These are phyloP conservation scores for Paramarasmius palmivorus DNA, from an alignment of 1,284 basidiomycete species.

Conservation along the genomic window DNA sequence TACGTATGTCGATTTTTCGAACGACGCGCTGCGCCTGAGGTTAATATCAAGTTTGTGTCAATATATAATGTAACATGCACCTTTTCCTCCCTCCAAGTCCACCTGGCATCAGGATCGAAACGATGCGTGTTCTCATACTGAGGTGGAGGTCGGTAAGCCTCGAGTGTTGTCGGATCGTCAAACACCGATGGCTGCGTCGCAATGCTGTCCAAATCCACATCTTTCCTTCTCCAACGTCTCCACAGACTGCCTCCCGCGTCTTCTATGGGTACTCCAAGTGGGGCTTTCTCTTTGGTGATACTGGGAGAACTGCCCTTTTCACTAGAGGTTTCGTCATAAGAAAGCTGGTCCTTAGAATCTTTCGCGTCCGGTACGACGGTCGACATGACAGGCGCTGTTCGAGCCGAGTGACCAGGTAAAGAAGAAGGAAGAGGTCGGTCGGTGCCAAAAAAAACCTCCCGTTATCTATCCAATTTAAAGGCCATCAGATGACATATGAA, in stretches of 20 bases:
- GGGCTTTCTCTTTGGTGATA: constrained; percentile 26
- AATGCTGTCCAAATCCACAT: constrained; percentile 43
- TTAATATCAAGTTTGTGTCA: background rate
- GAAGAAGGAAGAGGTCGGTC: no score
- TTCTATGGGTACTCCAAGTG: constrained; percentile 29
- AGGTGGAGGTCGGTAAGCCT: constrained; percentile 55
- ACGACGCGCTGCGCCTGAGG: constrained; percentile 40
- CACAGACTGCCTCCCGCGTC: constrained; percentile 23
- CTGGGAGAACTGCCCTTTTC: constrained; percentile 22
- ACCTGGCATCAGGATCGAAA: constrained; percentile 67
- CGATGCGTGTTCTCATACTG: constrained; percentile 63
- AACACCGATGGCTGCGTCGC: constrained; percentile 63
- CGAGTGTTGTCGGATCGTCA: constrained; percentile 53
- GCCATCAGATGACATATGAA: background rate
- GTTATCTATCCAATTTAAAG: background rate
- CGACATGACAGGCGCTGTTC: constrained; percentile 19
- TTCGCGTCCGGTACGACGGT: constrained; percentile 17
- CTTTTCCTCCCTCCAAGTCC: constrained; percentile 73
- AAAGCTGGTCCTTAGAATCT: background rate
- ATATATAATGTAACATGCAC: constrained; percentile 26
- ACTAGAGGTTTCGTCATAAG: background rate
- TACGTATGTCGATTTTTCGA: constrained; percentile 61
- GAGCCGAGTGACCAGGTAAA: no score
- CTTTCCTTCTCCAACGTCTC: constrained; percentile 20
- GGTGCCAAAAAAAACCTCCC: background rate